Conservation (phyloP, 768 basidiomycete genomes). For the Psilocybe sp. region DNA sequence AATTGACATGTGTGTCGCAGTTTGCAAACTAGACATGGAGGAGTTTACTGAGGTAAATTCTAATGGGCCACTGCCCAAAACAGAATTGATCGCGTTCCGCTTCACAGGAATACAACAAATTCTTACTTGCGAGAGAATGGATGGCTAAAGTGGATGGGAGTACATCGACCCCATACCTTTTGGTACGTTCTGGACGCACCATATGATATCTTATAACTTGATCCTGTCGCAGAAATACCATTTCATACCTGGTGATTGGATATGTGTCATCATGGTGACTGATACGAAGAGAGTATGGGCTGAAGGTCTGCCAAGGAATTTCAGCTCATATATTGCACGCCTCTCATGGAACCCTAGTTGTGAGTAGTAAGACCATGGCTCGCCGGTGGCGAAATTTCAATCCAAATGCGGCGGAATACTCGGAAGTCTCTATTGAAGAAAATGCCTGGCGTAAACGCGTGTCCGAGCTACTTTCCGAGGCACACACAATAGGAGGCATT, state of each 20-base stretch:
- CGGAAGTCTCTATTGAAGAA: slow-evolving; percentile 41
- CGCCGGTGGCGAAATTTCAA: slow-evolving; percentile 73
- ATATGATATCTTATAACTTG: slow-evolving; percentile 5
- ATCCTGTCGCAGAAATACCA: slow-evolving; percentile 56
- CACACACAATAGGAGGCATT: slow-evolving; percentile 64
- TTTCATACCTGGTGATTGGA: slow-evolving; percentile 50
- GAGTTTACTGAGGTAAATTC: slow-evolving; percentile 20
- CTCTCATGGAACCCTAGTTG: slow-evolving; percentile 30
- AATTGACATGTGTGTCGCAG: no score
- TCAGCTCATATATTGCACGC: background rate
- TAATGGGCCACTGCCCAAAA: background rate
- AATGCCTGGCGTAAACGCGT: slow-evolving; percentile 57
- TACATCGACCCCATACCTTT: slow-evolving; percentile 64
- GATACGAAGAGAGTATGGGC: slow-evolving; percentile 75
- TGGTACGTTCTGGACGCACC: slow-evolving; percentile 47
- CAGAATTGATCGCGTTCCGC: background rate
- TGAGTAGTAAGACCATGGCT: slow-evolving; percentile 56
- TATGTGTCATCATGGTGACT: slow-evolving; percentile 62
- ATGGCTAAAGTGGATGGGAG: slow-evolving; percentile 61
- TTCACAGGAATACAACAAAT: slow-evolving; percentile 52
- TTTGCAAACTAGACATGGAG: slow-evolving; percentile 11
- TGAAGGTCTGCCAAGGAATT: slow-evolving; percentile 50
- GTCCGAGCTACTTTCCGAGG: slow-evolving; percentile 52
- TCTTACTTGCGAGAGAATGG: slow-evolving; percentile 69
- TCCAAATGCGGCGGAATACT: slow-evolving; percentile 25